Percentiles rank a stretch among this genome's conserved stretches.
Conservation (phyloP, 2,329 filamentous ascomycete genomes). For the Knoxdaviesia proteae region DNA sequence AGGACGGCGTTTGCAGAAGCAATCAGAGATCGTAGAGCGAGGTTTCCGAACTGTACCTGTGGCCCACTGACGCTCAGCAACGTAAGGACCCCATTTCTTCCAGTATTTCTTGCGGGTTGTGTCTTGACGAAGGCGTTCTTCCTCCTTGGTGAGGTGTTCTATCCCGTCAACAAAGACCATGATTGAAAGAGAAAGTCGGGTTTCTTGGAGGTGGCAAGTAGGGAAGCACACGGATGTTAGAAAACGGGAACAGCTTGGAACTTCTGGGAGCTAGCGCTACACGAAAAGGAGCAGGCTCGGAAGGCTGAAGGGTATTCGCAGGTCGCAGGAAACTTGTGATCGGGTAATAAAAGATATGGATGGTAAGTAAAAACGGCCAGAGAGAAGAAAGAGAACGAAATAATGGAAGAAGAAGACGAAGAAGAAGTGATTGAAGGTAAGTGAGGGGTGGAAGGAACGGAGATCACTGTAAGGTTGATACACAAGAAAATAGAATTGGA, state of each 20-base stretch:
- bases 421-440: not conserved
- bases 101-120: slow-evolving; percentile 71
- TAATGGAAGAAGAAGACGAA: not conserved
- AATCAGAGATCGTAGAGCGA: slow-evolving; percentile 1
- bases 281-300: too few relatives aligned
- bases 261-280: too few relatives aligned
- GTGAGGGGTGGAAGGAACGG: too few relatives aligned
- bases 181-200: slow-evolving; percentile 7
- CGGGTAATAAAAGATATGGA: not conserved
- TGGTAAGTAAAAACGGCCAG: not conserved
- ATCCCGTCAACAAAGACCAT: slow-evolving; percentile 87
- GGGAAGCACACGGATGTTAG: too few relatives aligned
- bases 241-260: too few relatives aligned
- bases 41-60: slow-evolving; percentile 38
- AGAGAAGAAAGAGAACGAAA: not conserved
- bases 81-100: slow-evolving; percentile 96
- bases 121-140: slow-evolving; percentile 75
- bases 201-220: not conserved
- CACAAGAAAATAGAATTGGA: too few relatives aligned
- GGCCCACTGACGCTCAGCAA: slow-evolving; percentile 88
- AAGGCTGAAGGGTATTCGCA: not conserved
- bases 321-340: not conserved
- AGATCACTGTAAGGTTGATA: too few relatives aligned
- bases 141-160: slow-evolving; percentile 75
- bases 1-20: not conserved